These are phyloP conservation scores for Isoetes taiwanensis DNA, from an alignment of 75 land plant species.

Conservation along the genomic window DNA sequence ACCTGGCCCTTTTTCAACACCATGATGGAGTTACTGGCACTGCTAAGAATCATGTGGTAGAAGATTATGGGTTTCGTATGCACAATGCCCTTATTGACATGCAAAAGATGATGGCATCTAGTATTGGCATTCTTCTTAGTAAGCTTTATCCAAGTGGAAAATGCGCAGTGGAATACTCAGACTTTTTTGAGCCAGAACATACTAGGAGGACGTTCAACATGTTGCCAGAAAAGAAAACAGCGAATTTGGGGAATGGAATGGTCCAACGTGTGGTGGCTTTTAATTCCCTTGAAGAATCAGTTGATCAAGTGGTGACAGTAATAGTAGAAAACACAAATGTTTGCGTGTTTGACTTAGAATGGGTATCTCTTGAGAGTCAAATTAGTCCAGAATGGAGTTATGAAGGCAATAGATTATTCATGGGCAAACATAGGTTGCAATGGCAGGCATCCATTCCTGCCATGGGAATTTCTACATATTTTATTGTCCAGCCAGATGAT, in stretches of 20 bases:
- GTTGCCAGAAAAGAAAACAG: conserved; percentile 44
- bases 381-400: conserved; percentile 66
- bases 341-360: conserved; percentile 52
- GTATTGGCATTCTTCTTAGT: conserved; percentile 57
- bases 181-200: conserved; percentile 55
- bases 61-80: conserved; percentile 84
- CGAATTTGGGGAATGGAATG: conserved; percentile 28
- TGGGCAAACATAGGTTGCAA: conserved; percentile 69
- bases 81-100: conserved; percentile 69
- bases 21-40: conserved; percentile 99
- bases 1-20: conserved; percentile 95
- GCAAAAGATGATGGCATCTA: conserved; percentile 67
- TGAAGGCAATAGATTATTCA: conserved; percentile 16
- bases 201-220: conserved; percentile 49
- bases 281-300: conserved; percentile 82
- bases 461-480: conserved; percentile 80
- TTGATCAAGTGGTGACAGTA: conserved; percentile 74
- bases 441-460: conserved; percentile 69
- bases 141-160: conserved; percentile 33
- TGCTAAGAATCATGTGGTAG: conserved; percentile 93
- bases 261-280: conserved; percentile 64
- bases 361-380: conserved; percentile 67
- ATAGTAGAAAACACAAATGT: conserved; percentile 59
- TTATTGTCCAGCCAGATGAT: conserved; percentile 38
- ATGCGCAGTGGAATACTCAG: conserved; percentile 17